Evolutionary conservation across 2,329 filamentous ascomycete genomes (phyloP), one percentile per base, ranked within the genome.

Genomic region (Pseudonectria buxi): DNA sequence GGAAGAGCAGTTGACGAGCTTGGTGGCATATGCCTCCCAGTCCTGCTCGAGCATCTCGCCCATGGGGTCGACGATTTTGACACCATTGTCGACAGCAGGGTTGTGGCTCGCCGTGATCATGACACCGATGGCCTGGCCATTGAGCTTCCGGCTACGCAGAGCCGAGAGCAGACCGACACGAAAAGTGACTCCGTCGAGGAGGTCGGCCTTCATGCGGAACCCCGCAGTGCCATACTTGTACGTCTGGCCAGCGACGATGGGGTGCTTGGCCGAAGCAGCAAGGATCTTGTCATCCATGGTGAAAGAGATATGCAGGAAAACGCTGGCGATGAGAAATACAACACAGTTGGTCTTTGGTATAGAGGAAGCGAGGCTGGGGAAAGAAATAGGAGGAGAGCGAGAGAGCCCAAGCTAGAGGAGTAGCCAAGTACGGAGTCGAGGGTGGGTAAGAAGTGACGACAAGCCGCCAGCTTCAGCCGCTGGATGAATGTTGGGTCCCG

Each of bases 101-200:
- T 95, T 95, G 71, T 95, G 88, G 55, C 86, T 94, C 44, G 88
- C 88, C 28, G 88, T 95, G 61, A 95, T 85, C 88, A 95, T 95
- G 49, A 98, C 83, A 56, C 92, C 92, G 56, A 98, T 94, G 52
- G 86, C 83, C 68, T 94, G 86, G 46, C 88, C 83, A 59, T 83
- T 82, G 51, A 94, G 78, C 65, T 92, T 94, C 59, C 87, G 85
- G 47, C 88, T 95, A 45, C 92, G 83, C 33, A 96, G 75, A 37
- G 85, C 80, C 24, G 92, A 86, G 39, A 95, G 78, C 42, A 98
- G 76, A 33, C 90, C 92, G 47, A 95, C 89, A 30, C 89, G 83
- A 65, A 90, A 95, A 50, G 94, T 78, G 45, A 98, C 87, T 25
- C 87, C 92, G 58, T 94, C 86, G 53, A 96, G 83, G 37, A 94